Evolutionary conservation across 306 rosid genomes (phyloP).

Genomic region (Prunus armeniaca): DNA sequence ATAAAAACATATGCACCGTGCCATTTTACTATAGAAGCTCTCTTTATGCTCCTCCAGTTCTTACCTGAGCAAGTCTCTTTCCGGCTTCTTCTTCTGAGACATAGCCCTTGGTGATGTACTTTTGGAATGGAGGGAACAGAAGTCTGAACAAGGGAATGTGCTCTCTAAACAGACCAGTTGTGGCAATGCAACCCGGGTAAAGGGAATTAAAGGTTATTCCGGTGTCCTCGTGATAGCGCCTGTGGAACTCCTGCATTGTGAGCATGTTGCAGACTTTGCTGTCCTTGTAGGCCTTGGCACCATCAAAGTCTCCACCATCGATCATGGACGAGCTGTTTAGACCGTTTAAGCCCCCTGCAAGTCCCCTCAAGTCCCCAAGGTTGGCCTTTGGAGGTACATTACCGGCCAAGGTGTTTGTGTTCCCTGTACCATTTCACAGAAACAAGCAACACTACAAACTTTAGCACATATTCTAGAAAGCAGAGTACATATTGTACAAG

Average conservation of each 20-base stretch:
- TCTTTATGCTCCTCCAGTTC: not conserved
- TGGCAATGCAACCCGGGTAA: constrained; percentile 98
- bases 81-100: constrained; percentile 98
- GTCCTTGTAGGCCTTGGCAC: constrained; percentile 99
- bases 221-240: constrained; percentile 82
- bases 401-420: constrained; percentile 98
- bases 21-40: not conserved
- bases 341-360: constrained; percentile 77
- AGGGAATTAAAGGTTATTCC: constrained; percentile 90
- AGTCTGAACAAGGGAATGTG: constrained; percentile 92
- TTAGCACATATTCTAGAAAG: constrained; percentile 5
- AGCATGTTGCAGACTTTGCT: constrained; percentile 99
- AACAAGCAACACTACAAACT: constrained; percentile 21
- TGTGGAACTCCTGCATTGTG: constrained; percentile 91
- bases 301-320: constrained; percentile 91
- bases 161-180: constrained; percentile 94
- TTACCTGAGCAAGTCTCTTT: constrained; percentile 97
- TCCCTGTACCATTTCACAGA: constrained; percentile 50
- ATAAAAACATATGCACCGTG: constrained; percentile 5
- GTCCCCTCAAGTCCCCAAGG: constrained; percentile 96
- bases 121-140: constrained; percentile 96
- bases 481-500: not conserved
- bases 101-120: constrained; percentile 90
- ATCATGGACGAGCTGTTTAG: constrained; percentile 89
- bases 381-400: constrained; percentile 99